Base-by-base conservation (phyloP, 2,329 filamentous ascomycete species). In the Calonectria naviculata region DNA sequence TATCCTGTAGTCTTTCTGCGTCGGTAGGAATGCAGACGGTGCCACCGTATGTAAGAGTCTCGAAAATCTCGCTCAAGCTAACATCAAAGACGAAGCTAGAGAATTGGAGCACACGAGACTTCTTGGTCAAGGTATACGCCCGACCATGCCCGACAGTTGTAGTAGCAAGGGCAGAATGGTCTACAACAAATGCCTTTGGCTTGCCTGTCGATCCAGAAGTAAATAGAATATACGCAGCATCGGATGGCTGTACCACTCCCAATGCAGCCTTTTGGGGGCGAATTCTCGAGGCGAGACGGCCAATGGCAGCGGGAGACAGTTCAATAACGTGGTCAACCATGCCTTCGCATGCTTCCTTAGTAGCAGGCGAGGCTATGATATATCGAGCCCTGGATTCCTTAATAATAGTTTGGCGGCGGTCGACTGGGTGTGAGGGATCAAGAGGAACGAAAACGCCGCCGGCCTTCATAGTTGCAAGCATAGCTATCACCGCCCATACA, bases 131-230 rank as follows among this genome's bases (percentile, higher is more conserved):
- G 54, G 46, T 47, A 36, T 49, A 49, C 15, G 49, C 62, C 6
- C 54, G 36, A 29, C 61, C 10, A 17, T 54, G 56, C 49, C 65
- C 42, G 58, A 64, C 17, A 47, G 46, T 60, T 12, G 65, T 67
- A 26, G 68, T 41, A 8, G 60, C 44, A 5, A 66, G 29, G n/a
- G 56, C 65, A 6, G 34, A 21, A 13, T 74, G 73, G 26, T 46
- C 42, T n/a, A 80, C 64, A 36, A 87, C 82, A 26, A 89, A 86
- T 26, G 87, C 87, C 78, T 90, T 90, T 0, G 88, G 88, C 26
- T 82, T 82, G 13, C 88, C 88, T 0, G 88, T 90, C 36, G 85
- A 88, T 29, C 88, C 88, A 3, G 88, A 89, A 8, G 88, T 90
- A 76, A 89, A 90, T 73, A 89, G 85, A 70, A 88, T 85, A 54